phyloP scores from a whole-genome alignment of 2,329 filamentous ascomycete genomes.

The Phaeosphaeriaceae sp. region DNA sequence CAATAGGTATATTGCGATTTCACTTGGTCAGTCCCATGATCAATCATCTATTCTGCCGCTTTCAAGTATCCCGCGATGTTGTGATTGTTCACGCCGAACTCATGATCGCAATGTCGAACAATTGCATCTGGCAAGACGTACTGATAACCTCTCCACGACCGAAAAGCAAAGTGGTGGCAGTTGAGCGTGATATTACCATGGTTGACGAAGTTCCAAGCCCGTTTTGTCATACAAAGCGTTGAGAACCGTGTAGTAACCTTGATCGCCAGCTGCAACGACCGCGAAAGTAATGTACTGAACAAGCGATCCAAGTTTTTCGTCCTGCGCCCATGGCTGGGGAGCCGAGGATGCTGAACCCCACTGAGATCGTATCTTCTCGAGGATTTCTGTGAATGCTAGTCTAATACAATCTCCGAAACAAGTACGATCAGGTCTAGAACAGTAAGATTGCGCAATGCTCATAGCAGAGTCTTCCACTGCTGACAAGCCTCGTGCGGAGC shows the following conservation, averaged over 20 bases:
- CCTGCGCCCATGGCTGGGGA: conserved; percentile 8
- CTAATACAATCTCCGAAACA: too few species aligned
- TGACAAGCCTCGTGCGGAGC: too few species aligned
- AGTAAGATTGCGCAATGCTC: too few species aligned
- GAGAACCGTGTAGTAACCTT: conserved; percentile 17
- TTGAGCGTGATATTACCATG: conserved; percentile 9
- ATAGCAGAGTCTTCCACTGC: too few species aligned
- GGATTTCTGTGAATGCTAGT: conserved; percentile 19
- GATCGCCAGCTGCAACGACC: conserved; percentile 14
- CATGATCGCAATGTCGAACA: conserved; percentile 2
- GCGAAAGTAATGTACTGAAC: conserved; percentile 19
- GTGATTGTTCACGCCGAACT: conserved; percentile 8
- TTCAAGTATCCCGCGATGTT: conserved; percentile 12
- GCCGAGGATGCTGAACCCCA: conserved; percentile 11
- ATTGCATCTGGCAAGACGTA: conserved; percentile 20
- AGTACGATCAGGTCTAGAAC: too few species aligned
- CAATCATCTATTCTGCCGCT: conserved; percentile 16
- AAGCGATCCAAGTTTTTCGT: conserved; percentile 4
- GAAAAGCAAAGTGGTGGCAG: conserved; percentile 12
- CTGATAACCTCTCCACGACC: conserved; percentile 17
- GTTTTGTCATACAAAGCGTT: conserved; percentile 15
- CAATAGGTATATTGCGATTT: conserved; percentile 11
- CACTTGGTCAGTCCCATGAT: conserved; percentile 13
- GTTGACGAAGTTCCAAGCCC: conserved; percentile 19
- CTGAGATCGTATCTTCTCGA: conserved; percentile 11